Base-by-base conservation (phyloP, 441 rosid species). In the Adansonia madagascariensis region DNA sequence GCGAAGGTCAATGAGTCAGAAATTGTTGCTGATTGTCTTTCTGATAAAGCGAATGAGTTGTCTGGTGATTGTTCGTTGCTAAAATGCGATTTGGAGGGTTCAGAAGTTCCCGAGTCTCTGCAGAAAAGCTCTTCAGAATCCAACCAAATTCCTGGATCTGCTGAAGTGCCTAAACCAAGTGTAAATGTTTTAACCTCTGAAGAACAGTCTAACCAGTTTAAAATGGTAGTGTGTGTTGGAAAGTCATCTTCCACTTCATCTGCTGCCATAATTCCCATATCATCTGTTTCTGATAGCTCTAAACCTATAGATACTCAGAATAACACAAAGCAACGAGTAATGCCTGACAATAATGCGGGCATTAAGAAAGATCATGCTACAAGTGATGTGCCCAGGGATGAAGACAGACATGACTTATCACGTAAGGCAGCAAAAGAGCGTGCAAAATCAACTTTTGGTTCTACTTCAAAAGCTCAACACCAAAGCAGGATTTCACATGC, bases 401-500 rank as follows among this genome's bases (percentile, higher is more conserved):
- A 80, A 73, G 90, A 89, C 52, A 80, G 79, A 68, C 77, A 78
- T 35, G 85, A 85, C 10, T 15, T 82, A 22, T 82, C 86, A 31
- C 82, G 78, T 67, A 89, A 84, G 86, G 35, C 77, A 65, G 60
- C 65, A 76, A 90, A 88, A 78, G 91, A 89, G 74, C 87, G 78
- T 61, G 60, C 79, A 47, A 88, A 82, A 80, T 81, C 84, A 56
- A 80, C 87, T 41, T 75, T 78, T 55, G 75, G 74, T 74, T 82
- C 84, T 81, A 52, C 83, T 59, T 78, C 84, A 7, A 90, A 85
- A 83, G 69, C 56, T 2, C 68, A 82, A 41, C 88, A 84, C 70
- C 82, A 87, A 3, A 86, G 82, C 86, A 89, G 92, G 82, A 73
- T 72, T 74, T 84, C 85, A 50, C 88, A 86, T 82, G 14, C 89